phyloP scores from a whole-genome alignment of 1,284 basidiomycete genomes.

The Ustilago loliicola region DNA sequence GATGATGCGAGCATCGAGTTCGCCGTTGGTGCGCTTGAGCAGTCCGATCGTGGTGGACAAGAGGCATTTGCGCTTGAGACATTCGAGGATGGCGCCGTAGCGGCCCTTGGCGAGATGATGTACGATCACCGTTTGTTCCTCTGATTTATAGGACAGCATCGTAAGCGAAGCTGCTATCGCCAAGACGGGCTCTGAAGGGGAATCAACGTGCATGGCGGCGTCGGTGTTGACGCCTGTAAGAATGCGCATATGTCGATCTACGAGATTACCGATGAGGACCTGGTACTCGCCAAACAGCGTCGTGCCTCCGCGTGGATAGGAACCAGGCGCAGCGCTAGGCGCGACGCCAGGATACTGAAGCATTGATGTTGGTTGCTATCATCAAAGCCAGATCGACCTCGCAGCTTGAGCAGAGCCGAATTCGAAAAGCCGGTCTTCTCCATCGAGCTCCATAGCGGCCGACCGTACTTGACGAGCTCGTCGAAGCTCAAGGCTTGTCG shows the following conservation, averaged over 20 bases:
- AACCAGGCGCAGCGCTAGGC: slow-evolving; percentile 7
- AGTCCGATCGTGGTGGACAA: neutral
- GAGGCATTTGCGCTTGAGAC: slow-evolving; percentile 1
- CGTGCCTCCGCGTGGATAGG: neutral
- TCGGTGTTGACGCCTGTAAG: neutral
- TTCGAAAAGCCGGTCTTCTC: neutral
- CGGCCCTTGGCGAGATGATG: no score
- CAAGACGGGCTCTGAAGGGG: slow-evolving; percentile 18
- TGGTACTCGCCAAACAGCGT: neutral
- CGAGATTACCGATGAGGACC: no score
- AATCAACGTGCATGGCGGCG: neutral
- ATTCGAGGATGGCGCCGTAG: slow-evolving; percentile 10
- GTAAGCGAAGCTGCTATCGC: slow-evolving; percentile 13
- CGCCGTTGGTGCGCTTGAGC: slow-evolving; percentile 20
- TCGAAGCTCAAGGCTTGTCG: neutral
- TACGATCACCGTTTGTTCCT: no score
- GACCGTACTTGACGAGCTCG: neutral
- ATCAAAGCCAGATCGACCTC: neutral
- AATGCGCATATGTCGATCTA: no score
- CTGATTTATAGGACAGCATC: slow-evolving; percentile 17
- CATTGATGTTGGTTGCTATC: neutral
- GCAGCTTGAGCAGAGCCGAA: slow-evolving; percentile 7
- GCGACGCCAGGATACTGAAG: slow-evolving; percentile 16
- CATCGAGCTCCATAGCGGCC: slow-evolving; percentile 15
- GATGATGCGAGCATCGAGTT: slow-evolving; percentile 17